These are phyloP conservation scores for Triadica sebifera DNA, from an alignment of 345 rosid species.

Conservation along the genomic window DNA sequence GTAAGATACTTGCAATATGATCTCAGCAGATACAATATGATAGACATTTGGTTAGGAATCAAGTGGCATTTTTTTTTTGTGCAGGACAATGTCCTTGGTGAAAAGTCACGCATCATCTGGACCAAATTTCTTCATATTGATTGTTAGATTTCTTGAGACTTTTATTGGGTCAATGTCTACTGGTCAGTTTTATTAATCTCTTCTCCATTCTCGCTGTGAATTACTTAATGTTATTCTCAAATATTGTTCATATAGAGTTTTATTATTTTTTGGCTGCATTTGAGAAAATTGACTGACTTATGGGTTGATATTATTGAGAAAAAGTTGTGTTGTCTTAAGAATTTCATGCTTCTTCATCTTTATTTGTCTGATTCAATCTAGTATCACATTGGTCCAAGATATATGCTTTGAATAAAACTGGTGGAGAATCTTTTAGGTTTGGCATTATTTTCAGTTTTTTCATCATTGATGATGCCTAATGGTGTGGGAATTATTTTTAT, in stretches of 20 bases:
- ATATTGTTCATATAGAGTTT: not conserved
- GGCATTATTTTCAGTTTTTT: not conserved
- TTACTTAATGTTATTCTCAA: not conserved
- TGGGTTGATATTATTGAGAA: not conserved
- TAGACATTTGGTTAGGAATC: constrained; percentile 18
- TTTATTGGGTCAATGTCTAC: constrained; percentile 98
- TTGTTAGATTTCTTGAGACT: constrained; percentile 91
- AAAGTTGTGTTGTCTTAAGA: not conserved
- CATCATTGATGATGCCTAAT: not conserved
- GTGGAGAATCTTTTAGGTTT: not conserved
- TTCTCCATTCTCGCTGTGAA: constrained; percentile 12
- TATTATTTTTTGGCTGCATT: not conserved
- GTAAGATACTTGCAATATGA: constrained; percentile 19
- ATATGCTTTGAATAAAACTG: too few species aligned
- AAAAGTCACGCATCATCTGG: constrained; percentile 64
- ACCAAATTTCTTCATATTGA: constrained; percentile 77
- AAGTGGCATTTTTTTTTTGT: constrained; percentile 32
- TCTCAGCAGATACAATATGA: constrained; percentile 5
- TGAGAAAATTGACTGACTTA: not conserved
- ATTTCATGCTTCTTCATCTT: not conserved
- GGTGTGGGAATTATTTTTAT: not conserved
- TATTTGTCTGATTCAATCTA: not conserved
- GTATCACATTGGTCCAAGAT: not conserved
- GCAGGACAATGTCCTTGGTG: constrained; percentile 93
- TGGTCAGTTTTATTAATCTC: constrained; percentile 46